Conservation (phyloP, 805 yeast genomes). For the Sungouiella blattae region DNA sequence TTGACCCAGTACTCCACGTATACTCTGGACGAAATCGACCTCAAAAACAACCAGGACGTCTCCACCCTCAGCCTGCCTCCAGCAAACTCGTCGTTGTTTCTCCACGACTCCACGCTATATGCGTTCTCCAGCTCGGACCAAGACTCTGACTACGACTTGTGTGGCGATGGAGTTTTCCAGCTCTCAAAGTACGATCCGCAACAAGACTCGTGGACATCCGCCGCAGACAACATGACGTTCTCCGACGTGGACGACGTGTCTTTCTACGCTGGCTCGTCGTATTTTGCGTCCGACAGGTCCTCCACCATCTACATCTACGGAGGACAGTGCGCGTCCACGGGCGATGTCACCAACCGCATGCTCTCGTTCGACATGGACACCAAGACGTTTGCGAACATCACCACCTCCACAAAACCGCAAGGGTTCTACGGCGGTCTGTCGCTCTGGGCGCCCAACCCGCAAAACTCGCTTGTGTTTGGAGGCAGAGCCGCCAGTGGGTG, state of each 20-base stretch:
- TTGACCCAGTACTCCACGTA: conserved; percentile 3
- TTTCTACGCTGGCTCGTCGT: conserved; percentile 35
- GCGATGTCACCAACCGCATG: conserved; percentile 38
- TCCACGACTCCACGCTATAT: conserved; percentile 25
- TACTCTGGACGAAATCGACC: conserved; percentile 12
- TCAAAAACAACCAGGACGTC: conserved; percentile 20
- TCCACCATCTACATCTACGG: conserved; percentile 52
- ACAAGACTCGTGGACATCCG: conserved; percentile 19
- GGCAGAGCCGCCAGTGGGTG: conserved; percentile 63
- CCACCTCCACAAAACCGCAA: conserved; percentile 52
- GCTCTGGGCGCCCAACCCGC: conserved; percentile 42
- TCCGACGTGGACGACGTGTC: conserved; percentile 24
- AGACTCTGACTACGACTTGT: conserved; percentile 10
- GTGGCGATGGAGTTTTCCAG: conserved; percentile 27
- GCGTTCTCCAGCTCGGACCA: conserved; percentile 20
- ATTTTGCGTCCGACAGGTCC: conserved; percentile 37
- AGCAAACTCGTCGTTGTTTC: conserved; percentile 26
- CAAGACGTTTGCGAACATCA: conserved; percentile 32
- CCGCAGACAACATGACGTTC: conserved; percentile 15
- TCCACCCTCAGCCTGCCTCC: conserved; percentile 29
- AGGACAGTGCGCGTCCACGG: conserved; percentile 33
- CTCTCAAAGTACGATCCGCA: conserved; percentile 19
- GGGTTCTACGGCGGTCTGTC: conserved; percentile 52
- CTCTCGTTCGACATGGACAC: conserved; percentile 40
- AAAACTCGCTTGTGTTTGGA: conserved; percentile 56